Base-by-base conservation (phyloP, 371 early-diverging fungal species). In the Mortierella sp. region DNA sequence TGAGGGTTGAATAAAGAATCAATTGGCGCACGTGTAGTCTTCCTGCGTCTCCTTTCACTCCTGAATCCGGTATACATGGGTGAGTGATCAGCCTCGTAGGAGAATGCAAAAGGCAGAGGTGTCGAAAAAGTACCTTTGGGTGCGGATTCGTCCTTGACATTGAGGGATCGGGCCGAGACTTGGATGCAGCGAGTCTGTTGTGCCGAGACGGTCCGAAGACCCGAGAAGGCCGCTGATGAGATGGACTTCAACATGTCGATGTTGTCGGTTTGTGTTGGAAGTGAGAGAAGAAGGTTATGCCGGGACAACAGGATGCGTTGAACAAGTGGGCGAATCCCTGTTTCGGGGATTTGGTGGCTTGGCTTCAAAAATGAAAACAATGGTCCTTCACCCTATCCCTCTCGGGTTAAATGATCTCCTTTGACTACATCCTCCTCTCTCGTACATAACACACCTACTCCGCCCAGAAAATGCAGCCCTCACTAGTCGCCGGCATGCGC, bases 101-200 rank as follows among this genome's bases (percentile, higher is more conserved):
- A 14, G 61, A 37, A 61, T 61, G 61, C 34, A 16, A 19, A 22
- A 6, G 29, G 29, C 26, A 26, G 3, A n/a, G 29, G 4, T 48
- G n/a, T 48, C 5, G 53, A 55, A 55, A 31, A 31, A 7, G 14
- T 80, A 80, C 80, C 80, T 74, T 80, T 80, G 52, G 80, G 70
- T 52, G 82, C 64, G 14, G 78, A 50, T 4, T 71, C 75, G 37
- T 73, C 77, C 76, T 78, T 74, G 73, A 71, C 72, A 44, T 71
- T 77, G 61, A 78, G 24, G 26, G 70, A 47, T 55, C 75, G 74
- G 34, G 72, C 69, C 11, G 83, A 83, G 70, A 78, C 83, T 37
- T 78, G 79, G 68, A 83, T 83, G 72, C 66, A 78, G 31, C 83
- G 83, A 22, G 64, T 41, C 67, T 85, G 80, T 47, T 58, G 68